phyloP scores from a whole-genome alignment of 495 filamentous ascomycete genomes.

The Aspergillus asperescens region DNA sequence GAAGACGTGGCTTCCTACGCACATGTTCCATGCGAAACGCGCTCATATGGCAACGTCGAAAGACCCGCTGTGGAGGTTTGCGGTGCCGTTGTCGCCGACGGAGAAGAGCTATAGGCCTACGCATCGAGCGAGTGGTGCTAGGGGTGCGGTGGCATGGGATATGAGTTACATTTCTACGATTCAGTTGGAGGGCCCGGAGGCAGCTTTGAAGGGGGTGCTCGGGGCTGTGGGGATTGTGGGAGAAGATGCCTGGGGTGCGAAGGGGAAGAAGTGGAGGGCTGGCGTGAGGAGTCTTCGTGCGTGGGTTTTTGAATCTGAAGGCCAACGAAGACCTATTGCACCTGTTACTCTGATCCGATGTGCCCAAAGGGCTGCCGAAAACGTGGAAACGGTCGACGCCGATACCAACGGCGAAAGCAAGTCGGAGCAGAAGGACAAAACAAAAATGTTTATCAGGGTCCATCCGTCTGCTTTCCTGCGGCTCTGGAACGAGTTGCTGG shows the following conservation, averaged over 20 bases:
- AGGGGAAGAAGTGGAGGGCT: constrained; percentile 65
- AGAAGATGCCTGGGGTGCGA: constrained; percentile 53
- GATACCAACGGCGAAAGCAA: constrained; percentile 17
- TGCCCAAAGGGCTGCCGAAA: constrained; percentile 23
- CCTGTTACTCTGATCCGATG: constrained; percentile 72
- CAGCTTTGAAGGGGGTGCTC: constrained; percentile 59
- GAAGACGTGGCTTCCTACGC: constrained; percentile 94
- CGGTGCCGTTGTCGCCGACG: constrained; percentile 74
- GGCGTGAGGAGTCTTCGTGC: constrained; percentile 66
- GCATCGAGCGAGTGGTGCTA: constrained; percentile 69
- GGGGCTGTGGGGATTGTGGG: constrained; percentile 53
- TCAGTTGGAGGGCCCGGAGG: constrained; percentile 62
- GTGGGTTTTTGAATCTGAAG: constrained; percentile 58
- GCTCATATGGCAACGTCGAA: constrained; percentile 77
- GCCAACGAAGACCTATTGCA: constrained; percentile 56
- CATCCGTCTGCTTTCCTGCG: constrained; percentile 89
- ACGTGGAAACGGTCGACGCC: constrained; percentile 33
- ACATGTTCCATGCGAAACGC: constrained; percentile 88
- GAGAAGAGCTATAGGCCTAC: constrained; percentile 85
- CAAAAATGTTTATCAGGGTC: constrained; percentile 66
- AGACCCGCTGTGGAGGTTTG: constrained; percentile 82
- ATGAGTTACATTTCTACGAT: constrained; percentile 92
- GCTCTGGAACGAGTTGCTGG: constrained; percentile 71
- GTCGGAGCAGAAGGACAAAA: constrained; percentile 38
- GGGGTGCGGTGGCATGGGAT: constrained; percentile 78